phyloP scores from a whole-genome alignment of 805 yeast species.

The Zygoascus biomembranicola region DNA sequence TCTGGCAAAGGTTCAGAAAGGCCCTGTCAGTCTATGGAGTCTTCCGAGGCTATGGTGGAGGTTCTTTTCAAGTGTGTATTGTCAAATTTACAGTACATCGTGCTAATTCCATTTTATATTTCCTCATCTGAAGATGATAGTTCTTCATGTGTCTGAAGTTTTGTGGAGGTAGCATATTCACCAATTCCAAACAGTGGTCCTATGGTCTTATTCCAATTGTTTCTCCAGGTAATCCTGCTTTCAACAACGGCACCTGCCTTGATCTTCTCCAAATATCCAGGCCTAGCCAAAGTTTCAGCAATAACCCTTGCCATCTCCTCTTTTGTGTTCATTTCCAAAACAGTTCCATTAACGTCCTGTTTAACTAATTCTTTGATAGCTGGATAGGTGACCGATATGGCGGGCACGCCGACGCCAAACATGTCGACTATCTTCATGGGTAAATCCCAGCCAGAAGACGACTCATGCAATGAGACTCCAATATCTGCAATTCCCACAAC shows the following conservation, averaged over 20 bases:
- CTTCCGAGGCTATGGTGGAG: too few relatives aligned
- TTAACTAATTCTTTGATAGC: constrained; percentile 73
- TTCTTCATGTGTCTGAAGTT: background rate
- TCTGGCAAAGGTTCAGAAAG: too few relatives aligned
- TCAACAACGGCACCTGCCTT: constrained; percentile 68
- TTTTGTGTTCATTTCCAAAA: constrained; percentile 35
- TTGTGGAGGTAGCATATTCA: constrained; percentile 12
- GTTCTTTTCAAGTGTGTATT: too few relatives aligned
- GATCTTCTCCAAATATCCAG: constrained; percentile 31
- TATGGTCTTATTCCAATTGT: constrained; percentile 56
- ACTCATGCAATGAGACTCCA: constrained; percentile 83
- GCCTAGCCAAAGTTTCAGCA: constrained; percentile 26
- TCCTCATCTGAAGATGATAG: constrained; percentile 3
- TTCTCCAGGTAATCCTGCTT: constrained; percentile 62
- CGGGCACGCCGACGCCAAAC: constrained; percentile 95
- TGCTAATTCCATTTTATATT: background rate
- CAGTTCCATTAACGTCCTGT: constrained; percentile 60
- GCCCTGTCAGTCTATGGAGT: too few relatives aligned
- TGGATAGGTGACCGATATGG: constrained; percentile 64
- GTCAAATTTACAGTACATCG: background rate
- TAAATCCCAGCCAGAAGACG: constrained; percentile 87
- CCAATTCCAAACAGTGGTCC: constrained; percentile 36
- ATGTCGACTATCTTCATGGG: constrained; percentile 97
- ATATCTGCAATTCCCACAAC: constrained; percentile 71
- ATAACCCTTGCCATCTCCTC: constrained; percentile 39